These are phyloP conservation scores for Penicillium steckii DNA, from an alignment of 495 filamentous ascomycete genomes.

Conservation along the genomic window DNA sequence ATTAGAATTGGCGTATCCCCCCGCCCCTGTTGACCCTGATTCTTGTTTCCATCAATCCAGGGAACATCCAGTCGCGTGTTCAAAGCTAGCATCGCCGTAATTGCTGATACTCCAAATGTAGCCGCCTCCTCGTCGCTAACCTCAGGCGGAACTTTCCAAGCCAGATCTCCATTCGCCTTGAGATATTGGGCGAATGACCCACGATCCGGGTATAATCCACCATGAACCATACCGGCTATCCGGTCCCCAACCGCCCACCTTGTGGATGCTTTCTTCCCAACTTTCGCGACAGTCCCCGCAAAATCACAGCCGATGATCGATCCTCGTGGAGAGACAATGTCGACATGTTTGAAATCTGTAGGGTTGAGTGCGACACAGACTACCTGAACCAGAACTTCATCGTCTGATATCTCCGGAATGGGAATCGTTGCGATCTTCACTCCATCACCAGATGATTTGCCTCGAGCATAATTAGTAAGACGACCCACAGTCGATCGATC, in stretches of 20 bases:
- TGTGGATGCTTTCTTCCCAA: slow-evolving; percentile 15
- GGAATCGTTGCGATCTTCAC: not conserved
- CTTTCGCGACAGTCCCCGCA: slow-evolving; percentile 46
- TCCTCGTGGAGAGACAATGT: slow-evolving; percentile 22
- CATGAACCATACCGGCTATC: slow-evolving; percentile 19
- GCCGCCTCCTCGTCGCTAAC: slow-evolving; percentile 47
- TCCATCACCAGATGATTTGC: not conserved
- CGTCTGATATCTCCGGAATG: not conserved
- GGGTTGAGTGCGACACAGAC: slow-evolving; percentile 48
- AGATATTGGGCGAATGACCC: slow-evolving; percentile 49
- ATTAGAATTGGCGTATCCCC: slow-evolving; percentile 5
- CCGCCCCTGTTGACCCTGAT: slow-evolving; percentile 5
- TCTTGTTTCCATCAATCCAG: not conserved
- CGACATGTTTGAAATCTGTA: slow-evolving; percentile 55
- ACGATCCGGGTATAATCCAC: slow-evolving; percentile 16
- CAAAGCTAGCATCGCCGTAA: slow-evolving; percentile 25
- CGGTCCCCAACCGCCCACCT: slow-evolving; percentile 36
- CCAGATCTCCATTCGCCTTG: slow-evolving; percentile 43
- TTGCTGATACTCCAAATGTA: slow-evolving; percentile 49
- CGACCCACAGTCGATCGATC: not conserved
- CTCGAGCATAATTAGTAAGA: not conserved
- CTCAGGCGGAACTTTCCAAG: slow-evolving; percentile 50
- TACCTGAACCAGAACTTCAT: slow-evolving; percentile 42
- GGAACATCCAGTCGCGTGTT: not conserved
- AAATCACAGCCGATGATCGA: slow-evolving; percentile 54